A percentile compares a stretch with the other conserved stretches of the same genome.
Conservation (phyloP, 1,284 basidiomycete genomes). For the Kalmanozyma brasiliensis region DNA sequence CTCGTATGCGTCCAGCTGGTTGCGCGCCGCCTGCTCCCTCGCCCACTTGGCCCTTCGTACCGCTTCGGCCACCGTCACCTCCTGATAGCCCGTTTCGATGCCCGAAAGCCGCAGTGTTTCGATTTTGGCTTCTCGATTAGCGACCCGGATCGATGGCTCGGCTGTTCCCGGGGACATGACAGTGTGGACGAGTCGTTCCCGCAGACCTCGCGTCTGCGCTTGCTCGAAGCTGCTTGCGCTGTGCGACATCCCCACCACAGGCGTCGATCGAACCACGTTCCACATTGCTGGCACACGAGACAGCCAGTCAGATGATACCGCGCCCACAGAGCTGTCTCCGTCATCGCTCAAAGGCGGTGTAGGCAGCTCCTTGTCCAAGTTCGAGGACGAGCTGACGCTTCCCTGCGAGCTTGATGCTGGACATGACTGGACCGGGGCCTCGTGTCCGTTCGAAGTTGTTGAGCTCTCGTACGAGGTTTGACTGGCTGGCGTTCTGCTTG, state of each 20-base stretch:
- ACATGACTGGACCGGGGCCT: not conserved
- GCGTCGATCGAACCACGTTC: not conserved
- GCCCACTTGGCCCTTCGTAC: constrained; percentile 31
- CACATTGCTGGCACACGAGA: not conserved
- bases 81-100: constrained; percentile 8
- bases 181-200: constrained; percentile 17
- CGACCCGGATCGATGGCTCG: constrained; percentile 14
- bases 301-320: constrained; percentile 7
- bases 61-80: constrained; percentile 24
- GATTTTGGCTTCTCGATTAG: constrained; percentile 11
- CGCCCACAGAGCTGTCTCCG: constrained; percentile 4
- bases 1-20: constrained; percentile 34
- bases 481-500: too few relatives aligned
- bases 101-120: constrained; percentile 15
- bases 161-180: constrained; percentile 22
- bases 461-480: too few relatives aligned
- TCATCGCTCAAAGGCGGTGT: constrained; percentile 6
- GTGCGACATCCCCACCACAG: not conserved
- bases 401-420: constrained; percentile 14
- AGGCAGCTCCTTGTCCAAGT: constrained; percentile 34
- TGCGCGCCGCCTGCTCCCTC: constrained; percentile 21
- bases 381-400: constrained; percentile 11
- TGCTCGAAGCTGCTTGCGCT: not conserved
- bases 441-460: constrained; percentile 1
- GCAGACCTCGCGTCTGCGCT: constrained; percentile 18